Base-by-base conservation (phyloP, 805 yeast species). In the Lachancea nothofagi region DNA sequence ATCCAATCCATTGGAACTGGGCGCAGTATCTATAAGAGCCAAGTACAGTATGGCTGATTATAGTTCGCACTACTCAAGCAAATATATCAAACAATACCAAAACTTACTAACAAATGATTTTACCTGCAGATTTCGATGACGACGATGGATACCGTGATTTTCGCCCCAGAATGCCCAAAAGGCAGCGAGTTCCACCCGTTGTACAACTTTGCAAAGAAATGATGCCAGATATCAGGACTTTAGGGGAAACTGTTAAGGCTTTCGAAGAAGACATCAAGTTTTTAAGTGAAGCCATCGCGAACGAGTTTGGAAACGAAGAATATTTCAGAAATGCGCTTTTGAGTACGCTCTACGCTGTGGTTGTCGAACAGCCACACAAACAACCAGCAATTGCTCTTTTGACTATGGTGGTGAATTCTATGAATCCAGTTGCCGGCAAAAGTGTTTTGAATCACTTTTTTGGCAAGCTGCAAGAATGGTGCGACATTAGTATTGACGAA, bases 281-380 rank as follows among this genome's bases (percentile, higher is more conserved):
- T 52, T 78, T 84, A 50, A 71, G 82, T 26, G 75, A 72, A 39
- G 83, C 85, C 1, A 77, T 82, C 29, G 75, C 74, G 29, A 75
- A 75, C 25, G 84, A 79, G 50, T 75, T 78, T 52, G 84, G 75
- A 47, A 72, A 69, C 46, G 80, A 80, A 40, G 79, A 75, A 43
- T 70, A 70, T 37, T 74, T 81, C 46, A 69, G 85, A 43, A 64
- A 63, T 24, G 75, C 81, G 3, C 65, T 85, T 15, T 62, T 85
- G 43, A 69, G 72, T 35, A 83, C 85, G 2, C 55, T 88, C 19
- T 72, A 73, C 40, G 85, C 95, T 2, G 73, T 84, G 31, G 70
- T 82, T 8, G 63, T 75, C 21, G 97, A 93, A 61, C 96, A 90
- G 61, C 97, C 99, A 0, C 95, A 89, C 47, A 93, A 89, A 58